These are phyloP conservation scores for Physaria fendleri DNA, from an alignment of 345 rosid genomes.

Conservation along the genomic window DNA sequence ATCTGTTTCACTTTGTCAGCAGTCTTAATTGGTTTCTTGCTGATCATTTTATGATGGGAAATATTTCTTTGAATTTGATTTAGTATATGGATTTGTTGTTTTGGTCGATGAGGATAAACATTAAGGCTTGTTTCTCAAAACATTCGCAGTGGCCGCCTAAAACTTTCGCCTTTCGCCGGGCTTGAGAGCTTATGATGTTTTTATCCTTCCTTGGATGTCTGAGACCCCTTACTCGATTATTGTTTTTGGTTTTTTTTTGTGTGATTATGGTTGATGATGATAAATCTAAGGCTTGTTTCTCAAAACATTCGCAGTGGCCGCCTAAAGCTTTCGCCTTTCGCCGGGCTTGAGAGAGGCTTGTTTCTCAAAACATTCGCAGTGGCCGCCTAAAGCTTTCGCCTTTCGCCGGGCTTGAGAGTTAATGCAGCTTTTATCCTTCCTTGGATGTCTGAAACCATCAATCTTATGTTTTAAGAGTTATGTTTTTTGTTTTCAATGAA, in stretches of 20 bases:
- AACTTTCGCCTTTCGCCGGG: conserved; percentile 66
- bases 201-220: conserved; percentile 50
- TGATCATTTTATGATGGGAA: conserved; percentile 31
- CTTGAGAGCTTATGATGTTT: conserved; percentile 55
- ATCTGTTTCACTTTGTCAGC: conserved; percentile 34
- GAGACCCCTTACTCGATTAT: background rate
- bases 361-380: conserved; percentile 68
- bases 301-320: conserved; percentile 86
- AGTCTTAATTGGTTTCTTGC: conserved; percentile 26
- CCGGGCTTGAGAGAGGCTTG: conserved; percentile 11
- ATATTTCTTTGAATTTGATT: background rate
- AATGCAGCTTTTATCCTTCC: conserved; percentile 26
- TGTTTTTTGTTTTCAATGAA: background rate
- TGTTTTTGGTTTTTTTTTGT: background rate
- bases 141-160: conserved; percentile 91
- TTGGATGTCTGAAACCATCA: conserved; percentile 27
- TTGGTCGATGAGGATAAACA: conserved; percentile 25
- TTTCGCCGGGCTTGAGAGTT: conserved; percentile 30
- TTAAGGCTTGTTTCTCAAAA: conserved; percentile 66
- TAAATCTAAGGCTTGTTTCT: background rate
- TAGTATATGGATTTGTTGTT: accelerated
- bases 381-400: conserved; percentile 42
- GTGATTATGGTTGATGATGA: background rate
- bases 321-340: conserved; percentile 34
- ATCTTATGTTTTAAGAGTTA: background rate